Base-by-base conservation (phyloP, 371 early-diverging fungal genomes). In the Mortierella sp. region DNA sequence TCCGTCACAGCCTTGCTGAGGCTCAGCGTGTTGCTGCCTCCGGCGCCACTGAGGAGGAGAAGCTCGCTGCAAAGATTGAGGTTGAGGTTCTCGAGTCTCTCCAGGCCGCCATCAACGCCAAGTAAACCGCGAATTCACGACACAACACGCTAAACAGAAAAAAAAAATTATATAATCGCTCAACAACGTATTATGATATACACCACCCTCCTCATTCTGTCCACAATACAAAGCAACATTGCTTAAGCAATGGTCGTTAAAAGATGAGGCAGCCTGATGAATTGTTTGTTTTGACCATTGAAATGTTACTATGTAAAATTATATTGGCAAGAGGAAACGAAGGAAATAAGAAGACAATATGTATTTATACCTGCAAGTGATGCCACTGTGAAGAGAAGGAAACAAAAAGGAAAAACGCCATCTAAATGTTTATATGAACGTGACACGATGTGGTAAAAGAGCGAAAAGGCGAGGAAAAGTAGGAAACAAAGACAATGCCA, bases 41-140 rank as follows among this genome's bases (percentile, higher is more conserved):
- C 61, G 87, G 89, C 63, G 88, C 88, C 69, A 87, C 93, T 68
- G 97, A 97, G 77, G 84, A 87, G 58, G 96, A 95, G 76, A 94
- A 94, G 90, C 92, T 93, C 74, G 90, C 89, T 65, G 97, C 97
- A 73, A 92, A 91, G 86, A 86, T 96, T 65, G 95, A 98, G 85
- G 83, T 95, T 52, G 97, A 97, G 84, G 93, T 97, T 61, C 95
- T 92, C 79, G 96, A 97, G 84, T 93, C 97, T 63, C 89, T 96
- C 72, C 90, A 92, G 84, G 59, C 73, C 74, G 93, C 92, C 67
- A 79, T 92, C 60, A 72, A 63, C 63, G 65, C 78, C 74, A 83
- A 83, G 75, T 83, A 79, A 74, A 74, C 47, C 4, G 24, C 24
- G n/a, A 19, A 58, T 13, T 58, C 11, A 10, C 43, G 43, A 43